phyloP scores from a whole-genome alignment of 306 rosid species.

The Gleditsia sinensis region DNA sequence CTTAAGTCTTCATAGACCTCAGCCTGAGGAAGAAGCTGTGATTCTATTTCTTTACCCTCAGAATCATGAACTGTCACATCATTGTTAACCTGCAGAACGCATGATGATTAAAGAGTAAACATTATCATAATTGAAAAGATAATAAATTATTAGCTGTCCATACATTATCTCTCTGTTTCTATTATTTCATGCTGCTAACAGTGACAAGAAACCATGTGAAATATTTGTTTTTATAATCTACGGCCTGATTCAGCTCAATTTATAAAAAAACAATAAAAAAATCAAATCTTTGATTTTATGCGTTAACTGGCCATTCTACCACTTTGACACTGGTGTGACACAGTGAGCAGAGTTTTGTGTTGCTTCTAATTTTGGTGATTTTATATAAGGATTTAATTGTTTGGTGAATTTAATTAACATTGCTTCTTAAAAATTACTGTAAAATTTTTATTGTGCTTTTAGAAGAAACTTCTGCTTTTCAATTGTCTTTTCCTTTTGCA shows the following conservation, averaged over 20 bases:
- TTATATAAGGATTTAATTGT: background rate
- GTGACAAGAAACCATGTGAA: background rate
- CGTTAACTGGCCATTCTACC: background rate
- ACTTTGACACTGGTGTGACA: slow-evolving; percentile 9
- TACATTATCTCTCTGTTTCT: background rate
- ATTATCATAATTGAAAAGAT: slow-evolving; percentile 13
- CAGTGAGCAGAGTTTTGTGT: background rate
- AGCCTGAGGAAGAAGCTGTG: slow-evolving; percentile 69
- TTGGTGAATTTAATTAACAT: background rate
- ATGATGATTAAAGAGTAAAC: background rate
- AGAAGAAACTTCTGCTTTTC: background rate
- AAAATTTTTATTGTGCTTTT: background rate
- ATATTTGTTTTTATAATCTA: slow-evolving; percentile 1
- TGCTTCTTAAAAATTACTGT: background rate
- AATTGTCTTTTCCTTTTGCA: background rate
- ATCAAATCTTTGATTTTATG: background rate
- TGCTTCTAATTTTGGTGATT: background rate
- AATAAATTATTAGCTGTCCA: slow-evolving; percentile 9
- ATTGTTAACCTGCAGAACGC: slow-evolving; percentile 53
- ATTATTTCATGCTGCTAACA: slow-evolving; percentile 1
- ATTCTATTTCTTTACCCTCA: slow-evolving; percentile 65
- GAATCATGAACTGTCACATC: slow-evolving; percentile 64
- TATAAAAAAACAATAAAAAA: background rate
- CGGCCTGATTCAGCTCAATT: background rate
- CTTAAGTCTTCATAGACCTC: slow-evolving; percentile 51